Evolutionary conservation across 768 basidiomycete genomes (phyloP), one percentile per base, ranked within the genome.

Genomic region (Lactarius hatsudake): DNA sequence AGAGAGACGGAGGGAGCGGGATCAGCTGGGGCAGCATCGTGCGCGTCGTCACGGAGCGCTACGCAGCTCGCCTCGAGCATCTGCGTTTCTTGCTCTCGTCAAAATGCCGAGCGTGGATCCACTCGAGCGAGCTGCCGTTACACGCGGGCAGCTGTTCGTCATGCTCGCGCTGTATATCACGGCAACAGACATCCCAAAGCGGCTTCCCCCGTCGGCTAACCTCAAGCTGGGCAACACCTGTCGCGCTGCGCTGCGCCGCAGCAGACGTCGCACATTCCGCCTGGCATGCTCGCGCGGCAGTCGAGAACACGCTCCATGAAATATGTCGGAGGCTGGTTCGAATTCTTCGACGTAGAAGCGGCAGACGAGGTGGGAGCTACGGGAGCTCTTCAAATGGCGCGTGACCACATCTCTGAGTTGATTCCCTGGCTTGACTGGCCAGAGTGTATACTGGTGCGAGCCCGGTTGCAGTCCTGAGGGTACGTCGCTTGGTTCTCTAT

Each of bases 31-130:
- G 26, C 26, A 74, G 75, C 2, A 72, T 82, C 48, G 69, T 77
- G n/a, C 74, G 76, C 13, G 75, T 78, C 38, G 71, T 83, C n/a
- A 73, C 76, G 2, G 76, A 82, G 51, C 79, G 82, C 7, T 81
- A 80, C 60, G 76, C 75, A 3, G 77, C 76, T 18, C 73, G 83
- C n/a, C 73, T 85, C 13, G 79, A 83, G 63, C 65, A 78, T 23
- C 65, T 80, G 8, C 77, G 72, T 18, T 73, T 80, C 65, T 72
- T 40, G 15, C 38, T 15, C 15, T 40, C 13, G 13, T 12, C 38
- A 12, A 40, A 40, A 59, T 66, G 40, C 54, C 34, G 13, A 62
- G 66, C 53, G 15, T 4, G 6, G 45, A 71, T 26, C 45, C 34
- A 18, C 34, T 59, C 1, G 63, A 53, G 32, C 66, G 63, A 55